phyloP scores from a whole-genome alignment of 148 eudicot genomes.

The Silene conica region DNA sequence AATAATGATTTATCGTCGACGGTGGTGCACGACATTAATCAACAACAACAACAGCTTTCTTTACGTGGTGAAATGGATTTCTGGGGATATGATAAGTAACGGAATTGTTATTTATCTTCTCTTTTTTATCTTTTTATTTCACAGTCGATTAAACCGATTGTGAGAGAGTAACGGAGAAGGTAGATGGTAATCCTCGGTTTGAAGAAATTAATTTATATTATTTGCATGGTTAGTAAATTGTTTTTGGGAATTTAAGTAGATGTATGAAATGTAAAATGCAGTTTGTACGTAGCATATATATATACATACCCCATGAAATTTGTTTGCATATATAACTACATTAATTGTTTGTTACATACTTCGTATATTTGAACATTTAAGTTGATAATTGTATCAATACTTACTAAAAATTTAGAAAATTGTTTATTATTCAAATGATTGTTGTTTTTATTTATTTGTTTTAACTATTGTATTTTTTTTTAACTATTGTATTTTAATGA shows the following conservation, averaged over 20 bases:
- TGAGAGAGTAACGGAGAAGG: too few species aligned
- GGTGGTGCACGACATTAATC: conserved; percentile 48
- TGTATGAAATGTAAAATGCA: conserved; percentile 20
- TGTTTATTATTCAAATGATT: too few species aligned
- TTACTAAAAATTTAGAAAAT: not conserved
- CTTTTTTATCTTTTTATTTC: too few species aligned
- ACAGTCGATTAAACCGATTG: too few species aligned
- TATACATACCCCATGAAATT: conserved; percentile 8
- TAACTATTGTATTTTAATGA: too few species aligned
- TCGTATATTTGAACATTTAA: conserved; percentile 2
- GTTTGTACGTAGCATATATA: not conserved
- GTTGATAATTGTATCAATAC: conserved; percentile 12
- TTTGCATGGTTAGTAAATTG: not conserved
- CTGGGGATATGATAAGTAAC: conserved; percentile 80
- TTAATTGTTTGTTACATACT: conserved; percentile 23
- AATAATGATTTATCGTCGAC: conserved; percentile 26
- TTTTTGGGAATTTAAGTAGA: not conserved
- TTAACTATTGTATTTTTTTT: too few species aligned
- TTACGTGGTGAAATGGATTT: conserved; percentile 80
- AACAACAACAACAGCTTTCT: conserved; percentile 34
- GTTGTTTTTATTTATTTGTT: too few species aligned
- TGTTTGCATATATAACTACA: conserved; percentile 19
- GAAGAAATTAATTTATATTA: too few species aligned
- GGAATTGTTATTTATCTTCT: too few species aligned
- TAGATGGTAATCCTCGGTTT: too few species aligned